These are phyloP conservation scores for Harringtonia lauricola DNA, from an alignment of 2,329 filamentous ascomycete genomes.

Conservation along the genomic window DNA sequence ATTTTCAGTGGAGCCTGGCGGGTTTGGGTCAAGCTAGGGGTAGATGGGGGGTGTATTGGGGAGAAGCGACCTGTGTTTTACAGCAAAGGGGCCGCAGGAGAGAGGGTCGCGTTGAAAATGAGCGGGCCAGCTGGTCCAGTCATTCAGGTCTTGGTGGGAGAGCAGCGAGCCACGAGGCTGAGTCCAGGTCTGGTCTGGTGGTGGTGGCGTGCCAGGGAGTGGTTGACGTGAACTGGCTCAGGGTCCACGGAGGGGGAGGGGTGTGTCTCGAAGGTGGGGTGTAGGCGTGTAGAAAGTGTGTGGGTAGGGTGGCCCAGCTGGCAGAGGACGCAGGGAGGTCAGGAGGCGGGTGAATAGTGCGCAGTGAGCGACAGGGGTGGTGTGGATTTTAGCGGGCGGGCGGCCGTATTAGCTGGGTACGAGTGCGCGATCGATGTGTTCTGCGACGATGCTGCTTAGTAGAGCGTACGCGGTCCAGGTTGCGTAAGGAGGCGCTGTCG, in stretches of 20 bases:
- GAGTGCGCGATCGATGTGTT: not conserved
- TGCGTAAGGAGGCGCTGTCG: constrained; percentile 7
- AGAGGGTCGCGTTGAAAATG: constrained; percentile 3
- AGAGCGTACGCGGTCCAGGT: not conserved
- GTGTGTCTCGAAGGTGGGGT: not conserved
- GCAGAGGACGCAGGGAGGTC: not conserved
- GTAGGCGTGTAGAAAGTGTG: not conserved
- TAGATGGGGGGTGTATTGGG: not conserved
- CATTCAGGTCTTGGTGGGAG: not conserved
- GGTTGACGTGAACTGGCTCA: constrained; percentile 8
- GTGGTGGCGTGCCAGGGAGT: constrained; percentile 8
- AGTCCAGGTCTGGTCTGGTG: constrained; percentile 3
- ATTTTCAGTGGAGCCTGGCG: constrained; percentile 8
- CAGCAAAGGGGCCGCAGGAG: constrained; percentile 1
- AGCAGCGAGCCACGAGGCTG: constrained; percentile 12
- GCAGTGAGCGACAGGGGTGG: not conserved
- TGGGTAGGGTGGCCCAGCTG: constrained; percentile 2
- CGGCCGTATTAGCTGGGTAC: not conserved
- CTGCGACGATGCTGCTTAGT: not conserved
- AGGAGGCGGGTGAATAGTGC: not conserved
- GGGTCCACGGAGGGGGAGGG: not conserved
- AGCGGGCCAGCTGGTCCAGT: not conserved
- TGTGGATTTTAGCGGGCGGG: not conserved
- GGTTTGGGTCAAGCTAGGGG: not conserved
- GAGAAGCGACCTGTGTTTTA: constrained; percentile 5